Base-by-base conservation (phyloP, 129 eudicot species). In the Heracleum sosnowskyi region DNA sequence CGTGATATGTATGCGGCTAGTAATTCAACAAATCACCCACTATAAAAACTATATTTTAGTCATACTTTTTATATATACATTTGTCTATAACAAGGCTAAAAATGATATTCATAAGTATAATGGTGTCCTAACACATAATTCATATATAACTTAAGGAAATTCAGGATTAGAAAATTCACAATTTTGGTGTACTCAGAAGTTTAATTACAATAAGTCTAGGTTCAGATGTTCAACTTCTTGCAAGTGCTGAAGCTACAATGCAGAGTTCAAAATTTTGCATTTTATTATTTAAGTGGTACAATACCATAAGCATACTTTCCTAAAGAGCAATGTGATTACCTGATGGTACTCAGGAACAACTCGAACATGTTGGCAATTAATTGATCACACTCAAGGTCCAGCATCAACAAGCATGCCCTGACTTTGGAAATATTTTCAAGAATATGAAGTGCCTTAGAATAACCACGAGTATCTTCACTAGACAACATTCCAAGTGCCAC, bases 281-380 rank as follows among this genome's bases (percentile, higher is more conserved):
- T 12, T 33, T n/a, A n/a, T 11, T n/a, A 73, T 73, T 12, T 40
- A 73, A 73, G 55, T 34, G 26, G 36, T 70, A 26, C 28, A 24
- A 39, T 36, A 71, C 57, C 13, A 70, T 17, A 15, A 17, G 8
- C 4, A 51, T 51, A 36, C 36, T 34, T 76, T 70, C 62, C 26
- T 35, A 46, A 45, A 80, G 73, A 77, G 13, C 87, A 85, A 26
- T 11, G 11, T 39, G 37, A 41, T 73, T 79, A 92, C 97, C 96
- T 81, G 28, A 85, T 84, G 77, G 73, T 69, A 55, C 75, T 83
- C 45, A 88, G 77, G 82, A 92, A 87, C 26, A 80, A 86, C 74
- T 88, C 80, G 79, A 92, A 92, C 88, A 92, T 92, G 74, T 90
- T 86, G 74, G 80, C 81, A n/a, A 92, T 77, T 82, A 87, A 81